Conservation (phyloP, 306 rosid species). For the Quercus gilva region DNA sequence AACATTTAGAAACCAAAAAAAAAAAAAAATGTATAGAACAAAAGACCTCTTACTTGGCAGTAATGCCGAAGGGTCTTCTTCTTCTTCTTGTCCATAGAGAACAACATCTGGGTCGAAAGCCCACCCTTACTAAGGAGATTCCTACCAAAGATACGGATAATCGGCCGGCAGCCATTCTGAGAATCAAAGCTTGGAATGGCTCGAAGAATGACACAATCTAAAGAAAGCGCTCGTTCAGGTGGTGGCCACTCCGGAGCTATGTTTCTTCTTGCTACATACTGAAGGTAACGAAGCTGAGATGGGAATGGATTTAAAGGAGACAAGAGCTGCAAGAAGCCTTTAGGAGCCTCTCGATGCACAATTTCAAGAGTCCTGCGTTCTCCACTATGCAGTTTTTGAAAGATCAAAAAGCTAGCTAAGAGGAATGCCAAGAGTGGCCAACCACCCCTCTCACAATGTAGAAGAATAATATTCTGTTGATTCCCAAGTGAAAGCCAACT, state of each 20-base stretch:
- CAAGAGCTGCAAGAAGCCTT: conserved; percentile 77
- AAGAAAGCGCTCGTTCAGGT: conserved; percentile 82
- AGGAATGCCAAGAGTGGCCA: conserved; percentile 94
- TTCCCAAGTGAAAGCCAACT: conserved; percentile 71
- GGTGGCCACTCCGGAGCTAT: conserved; percentile 92
- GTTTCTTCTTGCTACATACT: conserved; percentile 89
- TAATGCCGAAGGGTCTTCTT: conserved; percentile 67
- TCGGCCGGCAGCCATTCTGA: conserved; percentile 82
- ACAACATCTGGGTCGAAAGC: conserved; percentile 82
- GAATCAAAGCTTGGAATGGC: conserved; percentile 83
- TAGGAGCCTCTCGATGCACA: conserved; percentile 93
- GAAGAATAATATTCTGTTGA: conserved; percentile 67
- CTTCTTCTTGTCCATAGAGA: conserved; percentile 85
- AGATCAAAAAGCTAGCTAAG: conserved; percentile 69
- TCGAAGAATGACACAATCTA: conserved; percentile 86
- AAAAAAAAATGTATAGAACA: neutral
- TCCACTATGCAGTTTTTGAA: conserved; percentile 65
- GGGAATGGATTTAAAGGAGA: conserved; percentile 91
- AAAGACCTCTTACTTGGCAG: conserved; percentile 49
- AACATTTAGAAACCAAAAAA: conserved; percentile 12
- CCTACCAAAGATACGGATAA: conserved; percentile 85
- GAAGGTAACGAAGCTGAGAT: conserved; percentile 91
- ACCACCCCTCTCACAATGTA: conserved; percentile 96
- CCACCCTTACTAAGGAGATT: conserved; percentile 82
- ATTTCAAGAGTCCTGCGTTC: conserved; percentile 83